These are phyloP conservation scores for Triangularia verruculosa DNA, from an alignment of 2,329 filamentous ascomycete genomes.

Conservation along the genomic window DNA sequence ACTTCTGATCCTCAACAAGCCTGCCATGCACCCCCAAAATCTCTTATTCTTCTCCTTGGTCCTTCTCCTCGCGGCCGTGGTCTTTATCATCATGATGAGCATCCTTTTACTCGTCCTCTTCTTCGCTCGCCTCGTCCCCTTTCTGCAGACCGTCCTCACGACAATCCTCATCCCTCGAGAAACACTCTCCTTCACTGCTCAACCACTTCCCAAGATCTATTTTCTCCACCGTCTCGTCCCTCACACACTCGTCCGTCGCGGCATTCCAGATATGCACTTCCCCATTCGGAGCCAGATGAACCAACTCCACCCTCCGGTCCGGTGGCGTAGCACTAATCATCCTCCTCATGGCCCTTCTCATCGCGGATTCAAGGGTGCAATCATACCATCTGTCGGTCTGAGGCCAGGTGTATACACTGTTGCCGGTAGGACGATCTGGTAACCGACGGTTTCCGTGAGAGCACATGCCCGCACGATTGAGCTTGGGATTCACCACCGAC, in stretches of 20 bases:
- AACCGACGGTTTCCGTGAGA: background rate
- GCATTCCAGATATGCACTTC: conserved; percentile 24
- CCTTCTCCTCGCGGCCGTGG: too few species aligned
- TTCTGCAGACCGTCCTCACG: background rate
- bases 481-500: conserved; percentile 23
- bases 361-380: background rate
- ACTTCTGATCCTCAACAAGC: too few species aligned
- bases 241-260: conserved; percentile 12
- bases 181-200: background rate
- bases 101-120: too few species aligned
- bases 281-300: conserved; percentile 20
- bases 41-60: too few species aligned
- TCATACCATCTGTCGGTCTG: background rate
- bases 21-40: too few species aligned
- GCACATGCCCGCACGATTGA: conserved; percentile 18
- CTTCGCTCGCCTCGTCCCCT: background rate
- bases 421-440: background rate
- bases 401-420: background rate
- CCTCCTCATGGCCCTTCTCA: conserved; percentile 8
- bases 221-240: conserved; percentile 11
- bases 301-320: conserved; percentile 15
- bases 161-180: background rate
- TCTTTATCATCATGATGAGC: too few species aligned
- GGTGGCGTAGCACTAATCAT: background rate
- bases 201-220: conserved; percentile 2